These are phyloP conservation scores for Rutidosis leptorrhynchoides DNA, from an alignment of 129 eudicot species.

Conservation along the genomic window DNA sequence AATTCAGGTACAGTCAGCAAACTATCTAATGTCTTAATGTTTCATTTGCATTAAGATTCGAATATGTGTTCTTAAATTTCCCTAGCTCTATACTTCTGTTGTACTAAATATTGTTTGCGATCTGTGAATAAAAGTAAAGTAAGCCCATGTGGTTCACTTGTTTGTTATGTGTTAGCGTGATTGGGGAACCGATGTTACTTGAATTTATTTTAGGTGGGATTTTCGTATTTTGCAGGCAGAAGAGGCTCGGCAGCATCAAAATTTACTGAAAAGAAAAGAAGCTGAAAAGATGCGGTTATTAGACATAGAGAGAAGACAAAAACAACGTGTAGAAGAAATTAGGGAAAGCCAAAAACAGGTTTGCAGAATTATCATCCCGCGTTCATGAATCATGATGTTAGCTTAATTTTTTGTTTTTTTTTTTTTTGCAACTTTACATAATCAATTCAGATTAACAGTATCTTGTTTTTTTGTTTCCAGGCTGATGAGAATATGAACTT, in stretches of 20 bases:
- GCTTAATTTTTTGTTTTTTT: background rate
- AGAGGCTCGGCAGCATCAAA: slow-evolving; percentile 53
- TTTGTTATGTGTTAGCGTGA: background rate
- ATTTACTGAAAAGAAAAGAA: slow-evolving; percentile 53
- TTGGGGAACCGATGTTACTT: background rate
- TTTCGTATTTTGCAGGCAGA: slow-evolving; percentile 50
- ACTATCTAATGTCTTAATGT: background rate
- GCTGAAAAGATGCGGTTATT: slow-evolving; percentile 60
- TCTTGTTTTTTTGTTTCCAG: slow-evolving; percentile 26
- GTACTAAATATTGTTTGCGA: background rate
- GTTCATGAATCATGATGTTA: slow-evolving; percentile 7
- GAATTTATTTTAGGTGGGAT: background rate
- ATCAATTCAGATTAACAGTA: background rate
- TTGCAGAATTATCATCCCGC: slow-evolving; percentile 9
- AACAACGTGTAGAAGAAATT: slow-evolving; percentile 73
- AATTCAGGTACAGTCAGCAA: slow-evolving; percentile 49
- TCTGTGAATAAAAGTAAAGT: too few relatives aligned
- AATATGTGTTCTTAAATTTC: background rate
- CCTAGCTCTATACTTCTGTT: background rate
- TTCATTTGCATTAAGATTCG: background rate
- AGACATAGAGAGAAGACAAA: slow-evolving; percentile 80
- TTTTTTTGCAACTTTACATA: background rate
- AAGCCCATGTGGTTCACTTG: background rate
- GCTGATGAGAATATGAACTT: slow-evolving; percentile 62
- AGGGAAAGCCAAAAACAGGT: slow-evolving; percentile 76